Evolutionary conservation across 73 alveolate genomes (phyloP), one percentile per base, ranked within the genome.

Genomic region (Tetrahymena borealis): DNA sequence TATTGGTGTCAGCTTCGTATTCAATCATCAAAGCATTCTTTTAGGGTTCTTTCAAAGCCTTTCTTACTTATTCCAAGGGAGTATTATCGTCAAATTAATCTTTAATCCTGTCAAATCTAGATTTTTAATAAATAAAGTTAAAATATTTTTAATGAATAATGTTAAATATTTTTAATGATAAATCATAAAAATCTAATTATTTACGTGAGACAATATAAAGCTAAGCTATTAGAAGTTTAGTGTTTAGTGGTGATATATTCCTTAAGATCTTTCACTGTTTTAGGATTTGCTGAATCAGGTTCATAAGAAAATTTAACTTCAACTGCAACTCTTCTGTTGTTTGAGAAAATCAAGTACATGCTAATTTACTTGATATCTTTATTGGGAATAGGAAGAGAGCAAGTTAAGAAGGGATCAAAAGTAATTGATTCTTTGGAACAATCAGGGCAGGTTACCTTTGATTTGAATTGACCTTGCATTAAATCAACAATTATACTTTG

Each of bases 331-430:
- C 33, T 35, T 1, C 37, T 85, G 33, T 92, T 78, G 78, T 94
- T 91, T 91, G 91, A 41, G 11, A 91, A 79, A 28, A 91, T 90
- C 28, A 91, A 79, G 79, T 94, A 94, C 91, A 94, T 78, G 32
- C 91, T 33, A 38, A 94, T 60, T 94, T 33, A 42, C 11, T 60
- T 32, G 32, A 35, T 60, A 78, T 94, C 96, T 78, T 91, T 92
- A 38, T 91, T 91, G 0, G 99, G 99, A 40, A 99, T 98, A 77
- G 99, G 99, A 90, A 99, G 95, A 15, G 99, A 96, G 35, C 98
- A 78, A 93, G 96, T 94, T 96, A 96, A 94, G 96, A 94, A 99
- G 32, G 99, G 99, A 93, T 99, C 99, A 95, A 98, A 99, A 12
- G 99, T 97, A 20, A 97, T 95, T 13, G 99, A 96, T 33, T 96